Evolutionary conservation across 2,329 filamentous ascomycete species (phyloP), one percentile per base, ranked within the genome.

Genomic region (Thielaviopsis euricoi): DNA sequence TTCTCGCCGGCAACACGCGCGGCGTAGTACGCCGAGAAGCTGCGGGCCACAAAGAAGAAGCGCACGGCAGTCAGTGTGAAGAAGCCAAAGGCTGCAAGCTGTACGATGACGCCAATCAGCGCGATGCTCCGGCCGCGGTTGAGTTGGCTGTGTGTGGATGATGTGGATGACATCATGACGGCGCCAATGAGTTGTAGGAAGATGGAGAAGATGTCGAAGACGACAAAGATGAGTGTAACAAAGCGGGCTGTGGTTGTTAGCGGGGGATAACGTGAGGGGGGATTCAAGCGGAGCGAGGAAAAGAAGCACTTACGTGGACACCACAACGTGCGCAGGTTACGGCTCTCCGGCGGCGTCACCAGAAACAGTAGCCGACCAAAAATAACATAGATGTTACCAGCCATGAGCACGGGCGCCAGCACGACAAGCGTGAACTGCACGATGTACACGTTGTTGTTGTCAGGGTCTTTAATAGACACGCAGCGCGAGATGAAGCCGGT

Each of bases 41-140:
- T 49, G 7, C 6, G 3, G 1, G 71, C 73, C 4, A 70, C 72
- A 56, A 75, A 74, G 61, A 75, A 72, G 62, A 76, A 77, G 6
- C 74, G 70, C 2, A 69, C 65, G 0, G 74, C 73, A 6, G 74
- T 65, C 25, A 77, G 58, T 4, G 67, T 69, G 58, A 77, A 76
- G 2, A 76, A 64, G 0, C 74, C 73, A 59, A 76, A 76, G 1
- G 71, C 74, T 0, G 62, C 63, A 13, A 77, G 66, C 59, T 76
- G 74, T 1, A 73, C 25, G 26, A 54, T 58, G 22, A 58, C 56
- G n/a, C 72, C 72, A 3, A 64, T 63, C 19, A 71, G 63, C 1
- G 72, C 72, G 37, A 74, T 66, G 7, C 65, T 59, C 58, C 70
- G 72, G 13, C 71, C 72, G 17, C 61, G 13, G 12, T 37, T 21